Conservation (phyloP, 1,284 basidiomycete species). For the Boletellus deceptivus region DNA sequence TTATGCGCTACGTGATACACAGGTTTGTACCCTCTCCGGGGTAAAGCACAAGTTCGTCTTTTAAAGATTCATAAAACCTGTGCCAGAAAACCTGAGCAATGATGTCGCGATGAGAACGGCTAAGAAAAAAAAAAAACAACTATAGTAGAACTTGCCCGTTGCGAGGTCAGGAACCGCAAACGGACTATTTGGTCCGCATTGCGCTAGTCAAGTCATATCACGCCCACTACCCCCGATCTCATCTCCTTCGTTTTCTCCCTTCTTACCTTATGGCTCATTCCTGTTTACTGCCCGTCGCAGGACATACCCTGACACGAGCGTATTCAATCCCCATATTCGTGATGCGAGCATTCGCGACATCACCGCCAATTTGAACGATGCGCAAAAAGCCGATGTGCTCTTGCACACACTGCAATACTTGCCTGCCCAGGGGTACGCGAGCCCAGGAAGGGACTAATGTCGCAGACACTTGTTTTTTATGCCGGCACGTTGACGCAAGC, state of each 20-base stretch:
- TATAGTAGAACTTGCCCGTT: no score
- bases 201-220: slow-evolving; percentile 4
- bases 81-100: no score
- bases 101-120: no score
- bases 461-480: not conserved
- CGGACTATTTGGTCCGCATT: no score
- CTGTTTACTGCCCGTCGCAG: not conserved
- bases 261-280: not conserved
- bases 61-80: no score
- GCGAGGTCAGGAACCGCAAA: no score
- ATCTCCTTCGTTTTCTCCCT: not conserved
- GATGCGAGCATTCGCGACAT: slow-evolving; percentile 70
- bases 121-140: no score
- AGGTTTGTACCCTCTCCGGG: no score
- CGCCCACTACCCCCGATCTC: not conserved
- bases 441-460: not conserved
- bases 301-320: slow-evolving; percentile 38
- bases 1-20: no score
- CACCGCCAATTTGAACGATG: slow-evolving; percentile 51
- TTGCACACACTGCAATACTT: slow-evolving; percentile 60
- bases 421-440: slow-evolving; percentile 42
- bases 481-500: slow-evolving; percentile 30
- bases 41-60: no score
- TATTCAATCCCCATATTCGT: slow-evolving; percentile 71
- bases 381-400: slow-evolving; percentile 65